Evolutionary conservation across 495 filamentous ascomycete species (phyloP), one percentile per base, ranked within the genome.

Genomic region (Aspergillus cavernicola): DNA sequence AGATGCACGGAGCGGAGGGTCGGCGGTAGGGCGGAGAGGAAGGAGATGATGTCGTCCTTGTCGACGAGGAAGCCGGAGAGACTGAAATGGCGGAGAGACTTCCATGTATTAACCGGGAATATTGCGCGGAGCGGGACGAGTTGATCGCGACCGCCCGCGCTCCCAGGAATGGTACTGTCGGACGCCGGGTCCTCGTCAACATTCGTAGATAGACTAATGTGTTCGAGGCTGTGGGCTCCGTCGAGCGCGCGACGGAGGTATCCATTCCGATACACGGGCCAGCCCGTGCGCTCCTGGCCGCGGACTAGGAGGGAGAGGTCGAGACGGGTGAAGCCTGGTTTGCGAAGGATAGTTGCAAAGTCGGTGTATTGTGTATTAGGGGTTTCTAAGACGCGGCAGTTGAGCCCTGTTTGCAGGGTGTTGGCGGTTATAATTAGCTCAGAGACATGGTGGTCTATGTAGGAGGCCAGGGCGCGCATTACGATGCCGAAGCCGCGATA

Each of bases 11-110:
- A 61, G 18, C 40, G 31, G 20, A 59, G 19, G 12, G 55, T 48
- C 19, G 42, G 29, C 42, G 58, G 61, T 8, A 64, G 46, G 1
- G 50, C 45, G 19, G 10, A 12, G 18, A 64, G 56, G 15, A 59
- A 51, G 2, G 44, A 48, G 46, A 64, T 49, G 24, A 58, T 2
- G 40, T 66, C 58, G 12, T 16, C 28, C 26, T 62, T 56, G 23
- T 20, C 37, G 7, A 66, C 45, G 12, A 56, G 40, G 16, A 66
- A 67, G 6, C 52, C 11, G 10, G 63, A 66, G 9, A 68, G 56
- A 26, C 42, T 56, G 50, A 68, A 66, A 39, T 68, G 60, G 20
- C 54, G 58, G 10, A 68, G 59, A 2, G 51, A 45, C 19, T 55
- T 38, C 56, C 58, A 68, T 20, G 46, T 52, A 2, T 58, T 54